Percentiles rank a stretch among this genome's conserved stretches.
Conservation (phyloP, 2,329 filamentous ascomycete genomes). For the Paecilomyces dactylethromorphus region DNA sequence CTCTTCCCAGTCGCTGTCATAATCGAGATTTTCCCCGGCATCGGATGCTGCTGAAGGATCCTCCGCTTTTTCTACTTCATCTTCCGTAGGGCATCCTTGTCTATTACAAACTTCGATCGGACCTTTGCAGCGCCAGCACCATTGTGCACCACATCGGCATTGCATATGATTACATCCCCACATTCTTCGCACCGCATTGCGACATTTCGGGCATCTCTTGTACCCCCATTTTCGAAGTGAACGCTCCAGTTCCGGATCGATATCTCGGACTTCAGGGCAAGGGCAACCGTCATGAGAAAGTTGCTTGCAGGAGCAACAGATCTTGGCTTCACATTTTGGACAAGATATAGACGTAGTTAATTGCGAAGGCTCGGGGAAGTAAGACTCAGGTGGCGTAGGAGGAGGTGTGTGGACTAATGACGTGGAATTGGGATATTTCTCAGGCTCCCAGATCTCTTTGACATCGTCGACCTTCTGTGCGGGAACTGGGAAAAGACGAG, state of each 20-base stretch:
- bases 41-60: neutral
- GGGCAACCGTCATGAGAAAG: constrained; percentile 27
- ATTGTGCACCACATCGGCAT: constrained; percentile 45
- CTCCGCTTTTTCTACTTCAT: constrained; percentile 1
- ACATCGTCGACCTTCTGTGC: neutral
- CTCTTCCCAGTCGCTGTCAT: constrained; percentile 11
- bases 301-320: constrained; percentile 41
- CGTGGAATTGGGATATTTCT: neutral
- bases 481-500: constrained; percentile 17
- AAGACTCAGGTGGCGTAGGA: constrained; percentile 2
- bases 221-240: constrained; percentile 40
- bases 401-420: constrained; percentile 3
- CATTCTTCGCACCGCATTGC: constrained; percentile 42
- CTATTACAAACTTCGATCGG: constrained; percentile 24
- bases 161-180: constrained; percentile 44
- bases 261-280: constrained; percentile 24
- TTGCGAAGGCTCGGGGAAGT: constrained; percentile 13
- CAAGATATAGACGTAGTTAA: constrained; percentile 29
- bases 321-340: constrained; percentile 34
- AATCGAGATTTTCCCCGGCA: constrained; percentile 10
- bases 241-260: constrained; percentile 24
- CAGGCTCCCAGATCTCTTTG: neutral
- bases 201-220: constrained; percentile 46
- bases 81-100: constrained; percentile 8
- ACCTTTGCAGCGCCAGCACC: constrained; percentile 41